A percentile compares a stretch with the other conserved stretches of the same genome.
phyloP scores from a whole-genome alignment of 202 grass and related monocot species.

The Schoenoplectus tabernaemontani region DNA sequence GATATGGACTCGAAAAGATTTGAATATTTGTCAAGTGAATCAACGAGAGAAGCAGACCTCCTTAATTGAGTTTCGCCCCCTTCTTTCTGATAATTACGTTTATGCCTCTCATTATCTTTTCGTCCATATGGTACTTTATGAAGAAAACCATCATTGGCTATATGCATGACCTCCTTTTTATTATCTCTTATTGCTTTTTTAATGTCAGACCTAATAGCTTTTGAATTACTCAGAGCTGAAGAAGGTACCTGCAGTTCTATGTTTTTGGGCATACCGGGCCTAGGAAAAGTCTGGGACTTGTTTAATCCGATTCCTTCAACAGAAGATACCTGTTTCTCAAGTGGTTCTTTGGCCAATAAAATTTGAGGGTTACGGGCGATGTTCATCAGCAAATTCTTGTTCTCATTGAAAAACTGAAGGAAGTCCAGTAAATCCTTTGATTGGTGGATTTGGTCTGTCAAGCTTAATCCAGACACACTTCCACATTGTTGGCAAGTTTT shows the following conservation, averaged over 20 bases:
- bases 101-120: conserved; percentile 37
- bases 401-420: conserved; percentile 58
- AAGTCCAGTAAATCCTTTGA: conserved; percentile 83
- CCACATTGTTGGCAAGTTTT: conserved; percentile 24
- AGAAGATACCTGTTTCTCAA: conserved; percentile 46
- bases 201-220: conserved; percentile 49
- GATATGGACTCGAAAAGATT: conserved; percentile 59
- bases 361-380: conserved; percentile 63
- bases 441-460: conserved; percentile 32
- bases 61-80: conserved; percentile 41
- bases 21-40: conserved; percentile 68
- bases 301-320: conserved; percentile 18
- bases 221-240: conserved; percentile 40
- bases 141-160: conserved; percentile 73
- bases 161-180: conserved; percentile 51
- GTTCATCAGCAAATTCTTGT: conserved; percentile 70
- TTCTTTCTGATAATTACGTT: conserved; percentile 31
- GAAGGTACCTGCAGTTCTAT: conserved; percentile 29
- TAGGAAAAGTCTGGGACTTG: conserved; percentile 49
- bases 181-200: conserved; percentile 71
- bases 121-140: conserved; percentile 71
- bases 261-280: conserved; percentile 35
- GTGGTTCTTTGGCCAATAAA: conserved; percentile 33
- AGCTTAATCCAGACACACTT: conserved; percentile 18
- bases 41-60: conserved; percentile 62